phyloP scores from a whole-genome alignment of 345 rosid species.

The Bretschneidera sinensis region DNA sequence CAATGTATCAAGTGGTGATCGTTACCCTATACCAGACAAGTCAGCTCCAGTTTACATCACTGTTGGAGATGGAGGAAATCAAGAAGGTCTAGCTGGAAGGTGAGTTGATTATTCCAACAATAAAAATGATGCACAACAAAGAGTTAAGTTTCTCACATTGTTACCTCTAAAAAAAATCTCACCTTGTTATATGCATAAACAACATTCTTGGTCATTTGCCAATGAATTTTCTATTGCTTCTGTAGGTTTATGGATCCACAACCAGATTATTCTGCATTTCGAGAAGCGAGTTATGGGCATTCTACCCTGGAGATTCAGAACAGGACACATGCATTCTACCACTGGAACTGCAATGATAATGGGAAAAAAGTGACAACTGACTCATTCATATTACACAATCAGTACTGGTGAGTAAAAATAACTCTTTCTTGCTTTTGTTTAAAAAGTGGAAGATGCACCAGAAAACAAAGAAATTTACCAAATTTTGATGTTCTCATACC shows the following conservation, averaged over 20 bases:
- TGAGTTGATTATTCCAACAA: slow-evolving; percentile 24
- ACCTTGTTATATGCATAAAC: not conserved
- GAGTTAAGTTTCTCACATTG: not conserved
- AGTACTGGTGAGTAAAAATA: slow-evolving; percentile 54
- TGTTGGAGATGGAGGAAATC: slow-evolving; percentile 96
- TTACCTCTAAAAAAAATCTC: no score
- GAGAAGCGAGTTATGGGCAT: slow-evolving; percentile 96
- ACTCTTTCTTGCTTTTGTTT: not conserved
- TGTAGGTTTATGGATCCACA: slow-evolving; percentile 81
- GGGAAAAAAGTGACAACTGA: slow-evolving; percentile 76
- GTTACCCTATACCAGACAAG: slow-evolving; percentile 61
- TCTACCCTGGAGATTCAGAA: slow-evolving; percentile 80
- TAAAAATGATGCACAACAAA: not conserved
- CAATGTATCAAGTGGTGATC: slow-evolving; percentile 61
- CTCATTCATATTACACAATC: slow-evolving; percentile 57
- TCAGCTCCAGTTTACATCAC: slow-evolving; percentile 88
- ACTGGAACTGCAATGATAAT: slow-evolving; percentile 90
- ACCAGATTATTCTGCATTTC: slow-evolving; percentile 87
- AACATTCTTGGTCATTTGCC: not conserved
- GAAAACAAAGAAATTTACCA: no score
- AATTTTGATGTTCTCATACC: no score
- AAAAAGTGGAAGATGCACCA: not conserved
- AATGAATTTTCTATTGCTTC: slow-evolving; percentile 1
- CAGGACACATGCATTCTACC: slow-evolving; percentile 82
- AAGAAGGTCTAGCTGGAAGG: slow-evolving; percentile 84